phyloP scores from a whole-genome alignment of 306 rosid genomes.

The Ammopiptanthus mongolicus region DNA sequence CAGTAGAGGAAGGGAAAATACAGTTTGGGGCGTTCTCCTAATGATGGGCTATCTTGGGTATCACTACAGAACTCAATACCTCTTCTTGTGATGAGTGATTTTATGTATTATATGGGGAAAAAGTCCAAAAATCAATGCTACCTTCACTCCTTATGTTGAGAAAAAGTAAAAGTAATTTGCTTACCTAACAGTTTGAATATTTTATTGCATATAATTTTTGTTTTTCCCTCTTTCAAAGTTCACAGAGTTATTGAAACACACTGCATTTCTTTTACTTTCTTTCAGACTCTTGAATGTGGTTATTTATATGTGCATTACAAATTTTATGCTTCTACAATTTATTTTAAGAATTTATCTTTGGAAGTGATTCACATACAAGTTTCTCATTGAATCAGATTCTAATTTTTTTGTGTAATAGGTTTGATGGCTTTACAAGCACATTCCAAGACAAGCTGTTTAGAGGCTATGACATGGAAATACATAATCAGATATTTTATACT shows the following conservation, averaged over 20 bases:
- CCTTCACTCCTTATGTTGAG: constrained; percentile 17
- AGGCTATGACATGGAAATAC: constrained; percentile 98
- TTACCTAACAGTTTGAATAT: background rate
- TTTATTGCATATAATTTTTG: background rate
- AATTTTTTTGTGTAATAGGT: constrained; percentile 23
- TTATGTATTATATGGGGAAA: background rate
- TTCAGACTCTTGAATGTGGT: constrained; percentile 10
- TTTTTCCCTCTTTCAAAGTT: background rate
- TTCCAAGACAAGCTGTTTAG: constrained; percentile 92
- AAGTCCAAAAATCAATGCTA: constrained; percentile 13
- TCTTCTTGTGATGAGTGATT: constrained; percentile 17
- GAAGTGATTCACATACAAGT: background rate
- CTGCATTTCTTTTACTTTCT: background rate
- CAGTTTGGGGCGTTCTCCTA: constrained; percentile 82
- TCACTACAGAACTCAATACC: constrained; percentile 20
- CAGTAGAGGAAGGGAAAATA: constrained; percentile 90
- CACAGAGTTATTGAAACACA: background rate
- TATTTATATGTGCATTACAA: background rate
- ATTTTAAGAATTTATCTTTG: background rate
- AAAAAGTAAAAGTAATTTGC: background rate
- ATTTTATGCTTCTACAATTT: background rate
- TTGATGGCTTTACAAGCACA: constrained; percentile 97
- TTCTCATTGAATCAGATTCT: constrained; percentile 8
- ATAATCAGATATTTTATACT: constrained; percentile 95
- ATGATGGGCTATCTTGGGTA: constrained; percentile 99